Evolutionary conservation across 768 basidiomycete genomes (phyloP).

Genomic region (Scleroderma bovista): DNA sequence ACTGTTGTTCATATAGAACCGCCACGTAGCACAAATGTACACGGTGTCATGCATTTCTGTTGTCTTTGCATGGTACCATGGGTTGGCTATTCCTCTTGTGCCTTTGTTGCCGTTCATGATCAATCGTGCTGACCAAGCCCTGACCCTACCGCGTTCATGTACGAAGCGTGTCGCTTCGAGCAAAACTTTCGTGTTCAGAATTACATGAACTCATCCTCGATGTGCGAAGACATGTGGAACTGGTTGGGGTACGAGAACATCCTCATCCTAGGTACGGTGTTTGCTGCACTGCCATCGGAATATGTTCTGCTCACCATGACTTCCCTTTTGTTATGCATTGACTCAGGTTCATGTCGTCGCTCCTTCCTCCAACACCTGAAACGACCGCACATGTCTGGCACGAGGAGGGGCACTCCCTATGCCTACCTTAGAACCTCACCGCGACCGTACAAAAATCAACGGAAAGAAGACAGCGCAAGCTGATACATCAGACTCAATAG

Average conservation of each 20-base stretch:
- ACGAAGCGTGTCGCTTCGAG: slow-evolving; percentile 76
- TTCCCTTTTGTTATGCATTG: not conserved
- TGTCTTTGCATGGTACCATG: too few species aligned
- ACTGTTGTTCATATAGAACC: too few species aligned
- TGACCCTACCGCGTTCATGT: not conserved
- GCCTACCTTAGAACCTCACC: not conserved
- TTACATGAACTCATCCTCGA: slow-evolving; percentile 64
- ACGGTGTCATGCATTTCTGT: too few species aligned
- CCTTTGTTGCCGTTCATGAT: too few species aligned
- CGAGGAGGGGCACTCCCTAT: slow-evolving; percentile 48
- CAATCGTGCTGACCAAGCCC: too few species aligned
- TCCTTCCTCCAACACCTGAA: slow-evolving; percentile 71
- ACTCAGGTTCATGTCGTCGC: slow-evolving; percentile 55
- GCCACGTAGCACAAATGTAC: too few species aligned
- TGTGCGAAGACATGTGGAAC: slow-evolving; percentile 73
- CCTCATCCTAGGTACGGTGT: slow-evolving; percentile 11
- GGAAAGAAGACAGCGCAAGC: not conserved
- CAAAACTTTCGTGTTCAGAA: slow-evolving; percentile 64
- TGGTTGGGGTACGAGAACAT: slow-evolving; percentile 42
- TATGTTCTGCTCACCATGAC: not conserved
- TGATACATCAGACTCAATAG: not conserved
- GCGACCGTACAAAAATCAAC: not conserved
- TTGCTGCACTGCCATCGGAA: not conserved
- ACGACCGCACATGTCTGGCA: slow-evolving; percentile 61
- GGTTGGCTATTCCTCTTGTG: too few species aligned